These are phyloP conservation scores for Xylaria polymorpha DNA, from an alignment of 2,329 filamentous ascomycete species.

Conservation along the genomic window DNA sequence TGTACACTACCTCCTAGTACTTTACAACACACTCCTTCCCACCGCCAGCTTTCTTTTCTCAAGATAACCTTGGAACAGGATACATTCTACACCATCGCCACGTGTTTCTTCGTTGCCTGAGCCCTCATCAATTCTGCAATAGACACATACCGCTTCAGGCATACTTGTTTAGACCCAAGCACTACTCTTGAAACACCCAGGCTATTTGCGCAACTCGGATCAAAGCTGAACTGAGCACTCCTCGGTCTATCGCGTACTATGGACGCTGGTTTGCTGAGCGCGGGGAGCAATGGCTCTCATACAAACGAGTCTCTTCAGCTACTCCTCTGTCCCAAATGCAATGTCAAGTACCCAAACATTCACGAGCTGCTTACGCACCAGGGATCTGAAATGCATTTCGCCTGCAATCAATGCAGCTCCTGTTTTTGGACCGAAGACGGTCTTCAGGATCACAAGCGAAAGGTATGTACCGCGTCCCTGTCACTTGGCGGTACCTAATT, in stretches of 20 bases:
- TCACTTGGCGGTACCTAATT: background rate
- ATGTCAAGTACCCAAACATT: constrained; percentile 15
- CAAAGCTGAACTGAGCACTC: background rate
- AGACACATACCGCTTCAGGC: background rate
- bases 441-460: constrained; percentile 36
- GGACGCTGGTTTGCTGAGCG: background rate
- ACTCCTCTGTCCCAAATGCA: constrained; percentile 38
- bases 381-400: constrained; percentile 30
- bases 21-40: background rate
- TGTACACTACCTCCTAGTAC: background rate
- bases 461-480: constrained; percentile 28
- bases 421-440: constrained; percentile 30
- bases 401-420: constrained; percentile 37
- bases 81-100: background rate
- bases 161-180: too few species aligned
- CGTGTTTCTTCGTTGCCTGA: background rate
- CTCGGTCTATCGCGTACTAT: background rate
- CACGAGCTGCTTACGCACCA: constrained; percentile 38
- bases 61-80: too few species aligned
- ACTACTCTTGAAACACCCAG: background rate
- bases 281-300: constrained; percentile 20
- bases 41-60: background rate
- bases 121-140: background rate
- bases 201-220: background rate
- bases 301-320: constrained; percentile 6